Evolutionary conservation across 768 basidiomycete species (phyloP), one percentile per base, ranked within the genome.

Genomic region (Rossbeevera mucosa): DNA sequence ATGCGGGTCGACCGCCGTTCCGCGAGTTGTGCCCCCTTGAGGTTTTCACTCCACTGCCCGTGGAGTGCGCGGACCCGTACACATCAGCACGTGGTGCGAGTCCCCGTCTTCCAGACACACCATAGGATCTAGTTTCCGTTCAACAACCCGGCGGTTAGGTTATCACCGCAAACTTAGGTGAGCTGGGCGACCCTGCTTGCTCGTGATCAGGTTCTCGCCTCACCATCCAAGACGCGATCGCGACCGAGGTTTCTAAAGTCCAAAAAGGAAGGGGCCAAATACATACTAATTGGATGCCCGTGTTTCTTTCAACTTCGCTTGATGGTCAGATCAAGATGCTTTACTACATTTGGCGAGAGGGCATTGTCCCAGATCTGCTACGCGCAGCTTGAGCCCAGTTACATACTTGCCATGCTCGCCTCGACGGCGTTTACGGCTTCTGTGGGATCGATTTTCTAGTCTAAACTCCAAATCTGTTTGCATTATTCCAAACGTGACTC

Each of bases 301-400:
- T 5, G 44, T 29, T 18, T 21, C 11, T 28, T 52, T 48, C 36
- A 52, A 51, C 16, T 57, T 49, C 44, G 55, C 31, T 43, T 47
- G n/a, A 9, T 9, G 33, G 8, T 33, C 28, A 38, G 38, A 28
- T 21, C 5, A 4, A 14, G 48, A 30, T 3, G n/a, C n/a, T 38
- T 38, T 44, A 13, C 30, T 16, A 14, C 12, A 36, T 48, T 25
- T 22, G 40, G 31, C 25, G 44, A 50, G 20, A n/a, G 20, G 18
- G 25, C 25, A 25, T 51, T n/a, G 8, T 42, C 18, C 41, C 45
- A 21, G 45, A 55, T 48, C 25, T 42, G 20, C 53, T 42, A 30
- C 45, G 26, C 7, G 45, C 26, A 36, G 21, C 25, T 18, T 12
- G 29, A 40, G 11, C 7, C 52, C 18, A 30, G n/a, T 30, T 16